These are phyloP conservation scores for Sclerotinia sclerotiorum DNA, from an alignment of 2,329 filamentous ascomycete species.

Conservation along the genomic window DNA sequence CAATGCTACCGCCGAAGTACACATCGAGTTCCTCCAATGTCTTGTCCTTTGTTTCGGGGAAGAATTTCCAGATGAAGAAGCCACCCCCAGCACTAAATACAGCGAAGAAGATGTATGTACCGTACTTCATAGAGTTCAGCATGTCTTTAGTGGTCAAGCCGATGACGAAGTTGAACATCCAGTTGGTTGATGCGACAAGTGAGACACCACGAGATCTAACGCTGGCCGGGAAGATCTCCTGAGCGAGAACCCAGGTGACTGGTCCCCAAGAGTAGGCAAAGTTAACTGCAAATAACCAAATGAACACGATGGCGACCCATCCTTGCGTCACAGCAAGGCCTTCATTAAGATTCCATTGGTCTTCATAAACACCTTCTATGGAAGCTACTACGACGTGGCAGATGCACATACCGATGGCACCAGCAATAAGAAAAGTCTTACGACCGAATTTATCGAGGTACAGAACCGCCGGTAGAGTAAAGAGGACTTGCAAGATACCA, in stretches of 20 bases:
- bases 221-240: constrained; percentile 45
- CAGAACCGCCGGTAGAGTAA: constrained; percentile 63
- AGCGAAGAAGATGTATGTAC: constrained; percentile 58
- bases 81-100: constrained; percentile 48
- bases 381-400: constrained; percentile 59
- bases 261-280: constrained; percentile 42
- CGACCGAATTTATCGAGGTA: constrained; percentile 66
- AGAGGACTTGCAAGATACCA: constrained; percentile 65
- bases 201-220: constrained; percentile 45
- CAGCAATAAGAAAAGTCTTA: constrained; percentile 59
- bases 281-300: constrained; percentile 40
- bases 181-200: constrained; percentile 47
- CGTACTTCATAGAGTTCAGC: constrained; percentile 46
- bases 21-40: constrained; percentile 56
- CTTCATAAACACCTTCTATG: constrained; percentile 44
- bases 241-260: constrained; percentile 42
- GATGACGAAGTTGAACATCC: constrained; percentile 50
- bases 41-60: constrained; percentile 57
- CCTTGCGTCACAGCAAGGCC: constrained; percentile 36
- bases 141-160: constrained; percentile 49
- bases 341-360: constrained; percentile 41
- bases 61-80: constrained; percentile 50
- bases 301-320: constrained; percentile 43
- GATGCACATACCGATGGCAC: constrained; percentile 65
- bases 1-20: constrained; percentile 31